Evolutionary conservation across 1,139 yeast genomes (phyloP).

Genomic region (Wickerhamomyces sp.): DNA sequence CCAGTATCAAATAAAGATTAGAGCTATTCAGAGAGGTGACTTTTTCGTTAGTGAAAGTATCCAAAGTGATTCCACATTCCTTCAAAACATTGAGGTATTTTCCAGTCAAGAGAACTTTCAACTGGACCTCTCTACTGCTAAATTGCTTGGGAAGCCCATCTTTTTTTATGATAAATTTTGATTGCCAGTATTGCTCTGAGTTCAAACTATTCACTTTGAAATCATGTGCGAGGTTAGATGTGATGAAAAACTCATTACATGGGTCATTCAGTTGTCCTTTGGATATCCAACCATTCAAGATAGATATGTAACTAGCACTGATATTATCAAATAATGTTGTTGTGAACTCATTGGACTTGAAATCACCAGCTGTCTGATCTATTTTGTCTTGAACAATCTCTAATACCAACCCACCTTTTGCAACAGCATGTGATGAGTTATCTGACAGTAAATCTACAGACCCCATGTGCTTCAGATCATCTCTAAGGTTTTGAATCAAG

Average conservation of each 20-base stretch:
- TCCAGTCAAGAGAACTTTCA: slow-evolving; percentile 75
- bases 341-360: slow-evolving; percentile 48
- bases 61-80: slow-evolving; percentile 28
- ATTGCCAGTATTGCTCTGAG: slow-evolving; percentile 83
- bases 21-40: slow-evolving; percentile 50
- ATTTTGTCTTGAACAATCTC: slow-evolving; percentile 57
- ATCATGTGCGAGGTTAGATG: slow-evolving; percentile 28
- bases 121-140: slow-evolving; percentile 46
- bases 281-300: slow-evolving; percentile 75
- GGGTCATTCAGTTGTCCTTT: slow-evolving; percentile 77
- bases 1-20: slow-evolving; percentile 52
- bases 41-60: slow-evolving; percentile 19
- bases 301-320: slow-evolving; percentile 57
- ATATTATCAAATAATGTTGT: slow-evolving; percentile 49
- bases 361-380: slow-evolving; percentile 62
- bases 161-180: slow-evolving; percentile 65
- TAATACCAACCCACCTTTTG: slow-evolving; percentile 68
- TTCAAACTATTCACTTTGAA: slow-evolving; percentile 40
- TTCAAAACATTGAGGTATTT: slow-evolving; percentile 73
- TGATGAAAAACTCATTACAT: slow-evolving; percentile 75
- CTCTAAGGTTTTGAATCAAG: slow-evolving; percentile 36
- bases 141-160: slow-evolving; percentile 77
- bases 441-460: slow-evolving; percentile 46
- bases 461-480: slow-evolving; percentile 39
- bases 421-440: slow-evolving; percentile 46